Evolutionary conservation across 2,329 filamentous ascomycete species (phyloP).

Genomic region (Fusarium tuaranense): DNA sequence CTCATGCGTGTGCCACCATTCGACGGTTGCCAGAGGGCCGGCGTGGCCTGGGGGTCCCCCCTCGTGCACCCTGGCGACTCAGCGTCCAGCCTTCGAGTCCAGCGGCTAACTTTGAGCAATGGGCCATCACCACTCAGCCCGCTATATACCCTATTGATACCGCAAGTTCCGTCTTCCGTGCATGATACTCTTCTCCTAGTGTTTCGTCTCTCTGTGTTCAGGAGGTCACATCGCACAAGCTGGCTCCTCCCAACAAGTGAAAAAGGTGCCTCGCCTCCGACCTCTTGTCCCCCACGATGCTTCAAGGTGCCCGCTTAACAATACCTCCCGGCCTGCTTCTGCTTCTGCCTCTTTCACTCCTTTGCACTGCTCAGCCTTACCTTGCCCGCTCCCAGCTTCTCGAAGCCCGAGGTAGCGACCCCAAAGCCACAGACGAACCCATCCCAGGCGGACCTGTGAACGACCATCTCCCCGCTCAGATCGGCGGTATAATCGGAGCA

Average conservation of each 20-base stretch:
- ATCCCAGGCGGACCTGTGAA: slow-evolving; percentile 69
- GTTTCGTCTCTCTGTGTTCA: slow-evolving; percentile 60
- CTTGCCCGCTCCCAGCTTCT: slow-evolving; percentile 44
- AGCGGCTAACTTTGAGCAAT: slow-evolving; percentile 58
- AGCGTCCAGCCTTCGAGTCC: slow-evolving; percentile 53
- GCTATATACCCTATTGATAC: slow-evolving; percentile 68
- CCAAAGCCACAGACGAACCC: slow-evolving; percentile 70
- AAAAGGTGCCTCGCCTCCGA: slow-evolving; percentile 41
- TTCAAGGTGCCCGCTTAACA: slow-evolving; percentile 41
- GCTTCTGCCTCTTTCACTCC: slow-evolving; percentile 44
- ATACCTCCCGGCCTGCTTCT: slow-evolving; percentile 46
- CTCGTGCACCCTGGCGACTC: slow-evolving; percentile 52
- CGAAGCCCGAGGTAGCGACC: slow-evolving; percentile 50
- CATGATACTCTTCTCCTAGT: slow-evolving; percentile 60
- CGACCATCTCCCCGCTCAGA: slow-evolving; percentile 81
- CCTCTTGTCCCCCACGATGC: slow-evolving; percentile 55
- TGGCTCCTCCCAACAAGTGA: slow-evolving; percentile 47
- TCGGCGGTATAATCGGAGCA: slow-evolving; percentile 84
- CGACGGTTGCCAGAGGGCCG: slow-evolving; percentile 34
- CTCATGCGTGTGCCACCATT: slow-evolving; percentile 55
- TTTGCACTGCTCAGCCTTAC: slow-evolving; percentile 47
- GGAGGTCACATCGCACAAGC: slow-evolving; percentile 56
- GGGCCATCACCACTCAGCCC: slow-evolving; percentile 61
- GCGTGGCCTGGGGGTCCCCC: slow-evolving; percentile 41
- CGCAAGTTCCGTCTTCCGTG: slow-evolving; percentile 55